Evolutionary conservation across 2,329 filamentous ascomycete genomes (phyloP), one percentile per base, ranked within the genome.

Genomic region (Pseudopithomyces chartarum): DNA sequence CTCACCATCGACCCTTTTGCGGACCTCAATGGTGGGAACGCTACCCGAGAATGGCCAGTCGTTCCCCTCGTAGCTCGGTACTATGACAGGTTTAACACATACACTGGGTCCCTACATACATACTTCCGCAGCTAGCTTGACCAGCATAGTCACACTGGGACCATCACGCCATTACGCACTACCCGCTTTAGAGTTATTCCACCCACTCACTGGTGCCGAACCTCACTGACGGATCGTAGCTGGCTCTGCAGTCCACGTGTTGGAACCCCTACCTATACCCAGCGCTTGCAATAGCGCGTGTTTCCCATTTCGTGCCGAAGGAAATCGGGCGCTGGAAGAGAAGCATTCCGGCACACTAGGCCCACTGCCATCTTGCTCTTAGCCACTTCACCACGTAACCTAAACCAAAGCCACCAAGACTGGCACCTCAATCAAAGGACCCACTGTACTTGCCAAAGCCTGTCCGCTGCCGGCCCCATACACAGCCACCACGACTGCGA

Each of bases 401-500:
- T n/a, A 95, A 2, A 96, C 91, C 66, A 96, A 73, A 0, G 81
- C 87, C 10, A 97, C 69, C 57, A 96, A 73, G 1, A 96, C 91
- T 0, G 92, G 92, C 3, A 96, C 92, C 70, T 97, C n/a, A n/a
- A n/a, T n/a, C n/a, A n/a, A n/a, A n/a, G n/a, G n/a, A n/a, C n/a
- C n/a, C n/a, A n/a, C n/a, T n/a, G n/a, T n/a, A n/a, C n/a, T n/a
- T n/a, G n/a, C n/a, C n/a, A n/a, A n/a, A n/a, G n/a, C n/a, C n/a
- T n/a, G n/a, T n/a, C n/a, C n/a, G n/a, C n/a, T n/a, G n/a, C n/a
- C n/a, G n/a, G n/a, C n/a, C n/a, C n/a, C n/a, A n/a, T n/a, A n/a
- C n/a, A n/a, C n/a, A n/a, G n/a, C n/a, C n/a, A n/a, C n/a, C n/a
- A n/a, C n/a, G n/a, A n/a, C n/a, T n/a, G n/a, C n/a, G n/a, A n/a